These are phyloP conservation scores for Cyberlindnera xylosilytica DNA, from an alignment of 805 yeast genomes.

Conservation along the genomic window DNA sequence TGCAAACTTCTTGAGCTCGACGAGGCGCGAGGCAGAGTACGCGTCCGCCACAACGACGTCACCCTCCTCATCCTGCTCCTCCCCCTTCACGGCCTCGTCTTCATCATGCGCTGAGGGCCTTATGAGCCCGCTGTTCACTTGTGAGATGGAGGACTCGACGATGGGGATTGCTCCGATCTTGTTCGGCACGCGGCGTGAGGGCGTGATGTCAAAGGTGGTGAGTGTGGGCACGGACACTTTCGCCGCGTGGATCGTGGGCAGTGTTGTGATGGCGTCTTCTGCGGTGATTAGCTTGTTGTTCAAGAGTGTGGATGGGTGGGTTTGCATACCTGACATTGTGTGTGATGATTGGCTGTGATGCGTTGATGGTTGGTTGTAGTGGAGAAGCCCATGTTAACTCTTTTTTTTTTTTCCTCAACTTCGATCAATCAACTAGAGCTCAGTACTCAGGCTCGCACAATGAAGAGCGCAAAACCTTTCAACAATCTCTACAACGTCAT, in stretches of 20 bases:
- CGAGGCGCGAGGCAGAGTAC: constrained; percentile 10
- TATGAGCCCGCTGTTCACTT: not conserved
- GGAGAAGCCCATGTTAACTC: too few relatives aligned
- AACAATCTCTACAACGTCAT: too few relatives aligned
- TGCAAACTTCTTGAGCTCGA: constrained; percentile 29
- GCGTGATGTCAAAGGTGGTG: constrained; percentile 1
- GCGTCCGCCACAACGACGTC: constrained; percentile 6
- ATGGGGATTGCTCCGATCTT: constrained; percentile 22
- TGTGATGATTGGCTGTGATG: not conserved
- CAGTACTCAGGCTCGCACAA: too few relatives aligned
- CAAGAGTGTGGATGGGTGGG: not conserved
- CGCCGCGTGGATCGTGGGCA: constrained; percentile 3
- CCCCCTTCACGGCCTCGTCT: not conserved
- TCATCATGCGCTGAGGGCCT: not conserved
- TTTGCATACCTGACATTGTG: not conserved
- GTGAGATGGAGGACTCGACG: constrained; percentile 7
- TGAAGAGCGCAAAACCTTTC: too few relatives aligned
- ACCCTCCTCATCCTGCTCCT: not conserved
- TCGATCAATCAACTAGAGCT: too few relatives aligned
- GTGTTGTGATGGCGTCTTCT: constrained; percentile 2
- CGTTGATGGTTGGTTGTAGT: too few relatives aligned
- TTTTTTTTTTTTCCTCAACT: too few relatives aligned
- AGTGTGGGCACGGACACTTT: constrained; percentile 5
- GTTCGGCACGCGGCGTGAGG: constrained; percentile 14
- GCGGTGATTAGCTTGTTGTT: not conserved